Conservation (phyloP, 164 flowering plant genomes). For the Malania oleifera region DNA sequence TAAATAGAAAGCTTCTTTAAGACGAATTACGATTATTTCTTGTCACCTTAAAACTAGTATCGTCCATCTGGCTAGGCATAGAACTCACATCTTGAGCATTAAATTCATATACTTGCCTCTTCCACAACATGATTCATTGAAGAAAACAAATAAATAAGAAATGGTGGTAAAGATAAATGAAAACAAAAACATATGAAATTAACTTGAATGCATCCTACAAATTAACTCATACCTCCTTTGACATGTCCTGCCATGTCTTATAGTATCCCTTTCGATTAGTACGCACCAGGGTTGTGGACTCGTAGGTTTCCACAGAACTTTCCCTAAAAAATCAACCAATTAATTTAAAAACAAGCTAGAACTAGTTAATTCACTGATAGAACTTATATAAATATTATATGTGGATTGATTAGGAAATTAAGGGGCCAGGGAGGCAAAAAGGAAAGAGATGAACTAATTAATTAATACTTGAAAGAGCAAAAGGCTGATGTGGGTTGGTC, state of each 20-base stretch:
- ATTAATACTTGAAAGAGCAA: constrained; percentile 41
- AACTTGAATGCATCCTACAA: too few relatives aligned
- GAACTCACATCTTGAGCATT: constrained; percentile 31
- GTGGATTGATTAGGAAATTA: too few relatives aligned
- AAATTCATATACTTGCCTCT: constrained; percentile 25
- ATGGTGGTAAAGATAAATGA: not conserved
- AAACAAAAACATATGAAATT: not conserved
- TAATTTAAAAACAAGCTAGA: too few relatives aligned
- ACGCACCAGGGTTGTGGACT: constrained; percentile 18
- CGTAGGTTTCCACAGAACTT: constrained; percentile 21
- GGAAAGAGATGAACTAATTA: not conserved
- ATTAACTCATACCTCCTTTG: constrained; percentile 31
- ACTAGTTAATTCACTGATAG: too few relatives aligned
- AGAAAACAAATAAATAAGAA: not conserved
- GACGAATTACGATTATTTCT: too few relatives aligned
- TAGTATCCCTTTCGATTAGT: constrained; percentile 35
- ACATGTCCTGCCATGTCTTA: constrained; percentile 50
- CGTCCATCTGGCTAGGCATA: constrained; percentile 29
- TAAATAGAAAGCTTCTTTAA: too few relatives aligned
- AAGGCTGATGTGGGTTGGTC: constrained; percentile 57
- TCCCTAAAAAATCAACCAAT: constrained; percentile 32
- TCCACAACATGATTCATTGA: constrained; percentile 23
- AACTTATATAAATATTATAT: too few relatives aligned
- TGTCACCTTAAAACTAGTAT: constrained; percentile 29
- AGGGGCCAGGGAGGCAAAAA: too few relatives aligned